phyloP scores from a whole-genome alignment of 148 eudicot genomes.

The Camellia granthamiana region DNA sequence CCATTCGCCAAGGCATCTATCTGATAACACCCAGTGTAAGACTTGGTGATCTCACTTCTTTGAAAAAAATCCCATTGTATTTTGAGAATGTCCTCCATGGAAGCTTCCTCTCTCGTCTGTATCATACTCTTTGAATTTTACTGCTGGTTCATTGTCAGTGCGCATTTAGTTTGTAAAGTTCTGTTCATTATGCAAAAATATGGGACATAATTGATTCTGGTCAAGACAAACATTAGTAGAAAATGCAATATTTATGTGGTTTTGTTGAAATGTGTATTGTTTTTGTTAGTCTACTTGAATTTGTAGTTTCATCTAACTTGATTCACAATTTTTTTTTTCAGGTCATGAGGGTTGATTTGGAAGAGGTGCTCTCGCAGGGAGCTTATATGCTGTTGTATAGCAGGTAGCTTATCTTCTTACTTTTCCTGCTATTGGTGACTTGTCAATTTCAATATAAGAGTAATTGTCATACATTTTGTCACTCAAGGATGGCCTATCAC shows the following conservation, averaged over 20 bases:
- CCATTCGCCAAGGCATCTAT: not conserved
- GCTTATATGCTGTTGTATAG: conserved; percentile 97
- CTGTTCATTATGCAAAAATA: not conserved
- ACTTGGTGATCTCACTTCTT: not conserved
- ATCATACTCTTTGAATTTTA: not conserved
- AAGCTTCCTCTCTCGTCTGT: not conserved
- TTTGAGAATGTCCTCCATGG: not conserved
- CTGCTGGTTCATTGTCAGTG: not conserved
- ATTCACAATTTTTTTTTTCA: conserved; percentile 23
- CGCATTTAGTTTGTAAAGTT: not conserved
- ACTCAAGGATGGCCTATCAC: not conserved
- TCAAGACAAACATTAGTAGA: not conserved
- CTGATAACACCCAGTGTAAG: not conserved
- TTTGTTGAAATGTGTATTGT: not conserved
- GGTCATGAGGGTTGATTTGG: conserved; percentile 75
- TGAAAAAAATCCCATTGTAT: not conserved
- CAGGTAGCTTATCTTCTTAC: conserved; percentile 43
- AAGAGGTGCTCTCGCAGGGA: conserved; percentile 93
- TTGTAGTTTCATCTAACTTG: not conserved
- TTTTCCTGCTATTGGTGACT: not conserved
- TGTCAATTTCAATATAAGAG: not conserved
- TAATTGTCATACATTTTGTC: not conserved
- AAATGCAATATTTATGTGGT: not conserved
- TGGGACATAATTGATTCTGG: not conserved
- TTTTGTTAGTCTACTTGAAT: not conserved